phyloP scores from a whole-genome alignment of 192 early-diverging fungal species.

The Rhizoclosmatium sp. region DNA sequence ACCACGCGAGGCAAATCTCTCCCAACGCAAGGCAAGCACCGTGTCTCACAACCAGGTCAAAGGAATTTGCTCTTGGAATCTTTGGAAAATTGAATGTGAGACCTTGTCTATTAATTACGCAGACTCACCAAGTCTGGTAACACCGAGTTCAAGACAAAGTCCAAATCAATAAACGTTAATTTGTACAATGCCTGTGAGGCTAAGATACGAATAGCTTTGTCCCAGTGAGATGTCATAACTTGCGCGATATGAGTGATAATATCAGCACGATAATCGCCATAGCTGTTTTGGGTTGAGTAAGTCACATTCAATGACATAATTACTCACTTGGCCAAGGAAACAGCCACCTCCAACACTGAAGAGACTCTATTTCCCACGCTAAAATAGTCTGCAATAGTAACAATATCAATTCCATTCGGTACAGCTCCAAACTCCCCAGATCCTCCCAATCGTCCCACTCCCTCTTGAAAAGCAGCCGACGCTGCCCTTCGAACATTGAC shows the following conservation, averaged over 20 bases:
- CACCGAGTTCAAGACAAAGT: conserved; percentile 29
- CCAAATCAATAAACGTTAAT: conserved; percentile 57
- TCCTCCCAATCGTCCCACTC: conserved; percentile 79
- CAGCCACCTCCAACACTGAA: conserved; percentile 75
- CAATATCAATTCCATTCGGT: conserved; percentile 92
- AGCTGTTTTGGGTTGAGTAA: conserved; percentile 49
- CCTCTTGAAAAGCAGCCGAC: conserved; percentile 97
- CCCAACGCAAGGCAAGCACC: conserved; percentile 67
- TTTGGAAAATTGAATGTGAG: conserved; percentile 22
- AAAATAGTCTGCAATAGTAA: conserved; percentile 93
- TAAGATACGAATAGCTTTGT: conserved; percentile 78
- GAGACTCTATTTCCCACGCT: conserved; percentile 83
- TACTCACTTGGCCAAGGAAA: conserved; percentile 74
- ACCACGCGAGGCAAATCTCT: conserved; percentile 64
- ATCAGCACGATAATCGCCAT: conserved; percentile 75
- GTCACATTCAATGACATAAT: not conserved
- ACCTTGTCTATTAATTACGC: not conserved
- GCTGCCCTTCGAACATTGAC: conserved; percentile 91
- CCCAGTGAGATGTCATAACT: conserved; percentile 85
- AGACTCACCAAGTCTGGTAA: conserved; percentile 34
- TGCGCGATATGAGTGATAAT: conserved; percentile 77
- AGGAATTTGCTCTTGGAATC: conserved; percentile 52
- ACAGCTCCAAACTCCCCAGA: conserved; percentile 62
- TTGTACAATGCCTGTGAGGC: conserved; percentile 75
- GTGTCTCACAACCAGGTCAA: conserved; percentile 65